Evolutionary conservation across 257 asterid genomes (phyloP), one percentile per base, ranked within the genome.

Genomic region (Solanum pinnatisectum): DNA sequence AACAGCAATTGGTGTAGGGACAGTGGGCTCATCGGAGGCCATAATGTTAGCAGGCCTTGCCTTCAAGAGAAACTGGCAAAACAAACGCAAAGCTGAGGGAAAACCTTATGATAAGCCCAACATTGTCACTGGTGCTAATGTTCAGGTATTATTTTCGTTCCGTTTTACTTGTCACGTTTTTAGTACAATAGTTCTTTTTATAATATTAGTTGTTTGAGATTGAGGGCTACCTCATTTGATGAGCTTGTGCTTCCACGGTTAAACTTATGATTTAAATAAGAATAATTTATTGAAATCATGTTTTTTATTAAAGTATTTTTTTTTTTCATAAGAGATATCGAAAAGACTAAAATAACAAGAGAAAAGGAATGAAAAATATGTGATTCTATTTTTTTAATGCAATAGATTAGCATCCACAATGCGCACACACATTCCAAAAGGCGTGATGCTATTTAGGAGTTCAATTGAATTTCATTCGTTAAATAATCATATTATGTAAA

Each of bases 11-110:
- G 92, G 92, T 32, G 91, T 89, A 1, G 92, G 92, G 6, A 90
- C 92, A 3, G 92, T 90, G 78, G 92, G 92, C 16, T 90, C 92
- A 42, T 90, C 92, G 1, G 92, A 90, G 70, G 92, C 92, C 32
- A 90, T 90, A 82, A 90, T 90, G 92, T 86, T 90, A 13, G 92
- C 91, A 20, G 92, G 92, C 46, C 89, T 90, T 25, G 89, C 92
- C 25, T 90, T 90, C 72, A 90, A 90, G 81, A 90, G 92, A 72
- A 72, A 8, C 32, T 90, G 92, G 92, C 92, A 90, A 68, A 90
- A 89, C 90, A 90, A 83, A 78, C 56, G 91, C 13, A 90, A 35
- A 86, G 92, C 89, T 5, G 81, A 81, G 72, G 92, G 92, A 10
- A 89, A 85, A 32, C 90, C 92, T 10, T 79, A 16, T 60, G 89